A percentile compares a stretch with the other conserved stretches of the same genome.
These are phyloP conservation scores for Butyriboletus regius DNA, from an alignment of 1,284 basidiomycete species.

Conservation along the genomic window DNA sequence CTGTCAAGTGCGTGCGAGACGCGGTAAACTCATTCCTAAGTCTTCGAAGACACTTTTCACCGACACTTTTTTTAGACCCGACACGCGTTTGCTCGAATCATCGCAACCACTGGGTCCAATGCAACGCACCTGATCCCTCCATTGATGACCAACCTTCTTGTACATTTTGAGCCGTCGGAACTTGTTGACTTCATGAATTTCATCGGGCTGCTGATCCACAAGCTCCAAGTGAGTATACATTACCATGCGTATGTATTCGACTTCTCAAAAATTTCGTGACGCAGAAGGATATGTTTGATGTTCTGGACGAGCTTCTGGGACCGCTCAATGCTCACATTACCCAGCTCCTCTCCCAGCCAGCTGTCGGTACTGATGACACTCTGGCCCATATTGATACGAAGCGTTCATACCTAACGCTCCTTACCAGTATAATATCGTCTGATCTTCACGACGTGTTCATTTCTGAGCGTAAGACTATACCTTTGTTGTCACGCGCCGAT, in stretches of 20 bases:
- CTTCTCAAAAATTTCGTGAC: slow-evolving; percentile 6
- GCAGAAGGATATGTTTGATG: slow-evolving; percentile 71
- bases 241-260: not conserved
- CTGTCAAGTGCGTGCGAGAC: slow-evolving; percentile 82
- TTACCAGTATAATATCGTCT: slow-evolving; percentile 76
- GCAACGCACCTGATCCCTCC: slow-evolving; percentile 76
- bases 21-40: slow-evolving; percentile 55
- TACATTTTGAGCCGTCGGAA: slow-evolving; percentile 87
- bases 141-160: slow-evolving; percentile 81
- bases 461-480: slow-evolving; percentile 63
- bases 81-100: slow-evolving; percentile 88
- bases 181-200: slow-evolving; percentile 94
- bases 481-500: slow-evolving; percentile 1
- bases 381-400: slow-evolving; percentile 80
- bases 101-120: slow-evolving; percentile 80
- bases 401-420: slow-evolving; percentile 79
- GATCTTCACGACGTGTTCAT: slow-evolving; percentile 80
- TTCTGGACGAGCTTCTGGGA: slow-evolving; percentile 84
- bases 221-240: slow-evolving; percentile 65
- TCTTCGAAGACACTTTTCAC: slow-evolving; percentile 3
- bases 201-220: slow-evolving; percentile 83
- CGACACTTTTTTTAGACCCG: slow-evolving; percentile 55
- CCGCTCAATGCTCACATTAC: slow-evolving; percentile 83
- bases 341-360: slow-evolving; percentile 72
- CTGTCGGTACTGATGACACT: slow-evolving; percentile 86